These are phyloP conservation scores for Bolboschoenus planiculmis DNA, from an alignment of 176 grass and related monocot species.

Conservation along the genomic window DNA sequence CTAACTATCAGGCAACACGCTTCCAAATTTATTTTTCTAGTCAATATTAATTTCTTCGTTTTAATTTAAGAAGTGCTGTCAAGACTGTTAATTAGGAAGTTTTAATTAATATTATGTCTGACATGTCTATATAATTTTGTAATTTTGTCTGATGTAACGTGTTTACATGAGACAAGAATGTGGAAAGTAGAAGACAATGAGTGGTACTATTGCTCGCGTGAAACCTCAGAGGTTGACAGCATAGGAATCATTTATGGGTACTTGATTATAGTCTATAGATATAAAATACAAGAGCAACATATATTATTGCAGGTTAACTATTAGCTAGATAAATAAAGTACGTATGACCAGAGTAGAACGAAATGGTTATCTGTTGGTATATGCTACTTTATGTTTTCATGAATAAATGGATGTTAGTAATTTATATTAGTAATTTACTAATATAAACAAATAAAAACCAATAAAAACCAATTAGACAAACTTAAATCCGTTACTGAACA, in stretches of 20 bases:
- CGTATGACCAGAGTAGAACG: background rate
- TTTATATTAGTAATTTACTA: background rate
- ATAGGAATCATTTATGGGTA: slow-evolving; percentile 11
- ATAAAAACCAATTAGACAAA: background rate
- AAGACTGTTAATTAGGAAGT: background rate
- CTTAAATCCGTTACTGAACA: background rate
- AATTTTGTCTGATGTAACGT: background rate
- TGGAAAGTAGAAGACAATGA: slow-evolving; percentile 19
- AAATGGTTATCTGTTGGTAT: background rate
- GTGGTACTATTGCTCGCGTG: slow-evolving; percentile 44
- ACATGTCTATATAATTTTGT: background rate
- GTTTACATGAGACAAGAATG: background rate
- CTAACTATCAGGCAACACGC: background rate
- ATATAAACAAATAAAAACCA: background rate
- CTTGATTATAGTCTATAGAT: slow-evolving; percentile 8
- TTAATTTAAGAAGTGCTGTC: background rate
- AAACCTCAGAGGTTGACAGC: slow-evolving; percentile 36
- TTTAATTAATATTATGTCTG: background rate
- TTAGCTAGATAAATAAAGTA: slow-evolving; percentile 14
- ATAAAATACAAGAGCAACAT: slow-evolving; percentile 13
- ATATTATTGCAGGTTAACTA: slow-evolving; percentile 6
- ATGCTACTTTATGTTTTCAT: background rate
- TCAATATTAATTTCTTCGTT: background rate
- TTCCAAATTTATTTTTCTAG: background rate
- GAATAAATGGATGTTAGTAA: background rate